Percentiles rank a stretch among this genome's conserved stretches.
Conservation (phyloP, 352 stramenopile genomes). For the Globisporangium cystogenes region DNA sequence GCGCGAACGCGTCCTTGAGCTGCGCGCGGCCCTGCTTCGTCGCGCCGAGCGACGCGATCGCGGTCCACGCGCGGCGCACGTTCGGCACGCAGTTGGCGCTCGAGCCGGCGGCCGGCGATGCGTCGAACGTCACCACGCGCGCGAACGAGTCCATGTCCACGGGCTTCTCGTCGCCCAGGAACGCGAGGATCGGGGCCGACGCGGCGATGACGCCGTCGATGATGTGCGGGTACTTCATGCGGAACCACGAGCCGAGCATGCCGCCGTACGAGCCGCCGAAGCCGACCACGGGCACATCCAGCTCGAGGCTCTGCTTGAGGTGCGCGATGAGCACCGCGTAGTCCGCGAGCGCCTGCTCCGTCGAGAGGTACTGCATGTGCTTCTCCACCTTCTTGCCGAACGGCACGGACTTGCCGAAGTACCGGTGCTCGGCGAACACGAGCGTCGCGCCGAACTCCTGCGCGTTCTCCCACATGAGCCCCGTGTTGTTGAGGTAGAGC, state of each 20-base stretch:
- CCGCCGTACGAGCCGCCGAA: constrained; percentile 93
- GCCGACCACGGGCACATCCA: constrained; percentile 73
- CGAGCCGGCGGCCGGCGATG: constrained; percentile 60
- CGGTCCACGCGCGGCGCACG: constrained; percentile 55
- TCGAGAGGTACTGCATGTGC: constrained; percentile 71
- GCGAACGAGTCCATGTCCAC: constrained; percentile 67
- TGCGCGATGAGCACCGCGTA: constrained; percentile 66
- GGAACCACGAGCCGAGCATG: constrained; percentile 91
- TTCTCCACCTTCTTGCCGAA: constrained; percentile 53
- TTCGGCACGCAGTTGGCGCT: constrained; percentile 71
- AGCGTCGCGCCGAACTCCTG: constrained; percentile 85
- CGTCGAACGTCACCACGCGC: constrained; percentile 53
- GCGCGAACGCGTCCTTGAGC: constrained; percentile 31
- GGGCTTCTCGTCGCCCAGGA: constrained; percentile 47
- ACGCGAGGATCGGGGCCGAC: constrained; percentile 86
- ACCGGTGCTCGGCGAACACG: constrained; percentile 97
- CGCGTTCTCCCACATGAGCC: constrained; percentile 96
- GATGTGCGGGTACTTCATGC: constrained; percentile 91
- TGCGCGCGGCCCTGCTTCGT: constrained; percentile 37
- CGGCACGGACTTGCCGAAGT: constrained; percentile 92
- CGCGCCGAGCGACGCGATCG: constrained; percentile 46
- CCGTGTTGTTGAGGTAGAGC: constrained; percentile 94
- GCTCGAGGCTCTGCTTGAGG: constrained; percentile 41
- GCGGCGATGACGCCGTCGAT: constrained; percentile 88
- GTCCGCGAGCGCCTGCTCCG: constrained; percentile 88